Evolutionary conservation across 805 yeast genomes (phyloP).

Genomic region (Trichomonascus vanleenenianus): DNA sequence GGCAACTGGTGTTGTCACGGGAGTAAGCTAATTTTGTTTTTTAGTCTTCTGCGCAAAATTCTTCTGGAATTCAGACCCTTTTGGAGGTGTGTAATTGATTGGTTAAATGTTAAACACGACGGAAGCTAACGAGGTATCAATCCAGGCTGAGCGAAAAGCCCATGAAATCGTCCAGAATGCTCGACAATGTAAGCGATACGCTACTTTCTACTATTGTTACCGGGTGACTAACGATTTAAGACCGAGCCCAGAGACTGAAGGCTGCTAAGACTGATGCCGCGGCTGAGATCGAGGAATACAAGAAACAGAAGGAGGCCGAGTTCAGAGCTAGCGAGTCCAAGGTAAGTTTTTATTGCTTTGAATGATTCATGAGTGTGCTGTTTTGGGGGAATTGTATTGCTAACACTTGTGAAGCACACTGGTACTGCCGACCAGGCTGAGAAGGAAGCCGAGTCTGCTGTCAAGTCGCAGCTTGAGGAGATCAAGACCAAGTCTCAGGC

Average conservation of each 20-base stretch:
- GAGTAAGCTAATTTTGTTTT: too few relatives aligned
- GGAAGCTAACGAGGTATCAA: neutral
- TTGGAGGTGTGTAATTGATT: constrained; percentile 37
- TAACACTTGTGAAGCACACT: constrained; percentile 38
- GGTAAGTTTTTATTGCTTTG: constrained; percentile 22
- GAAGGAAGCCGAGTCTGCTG: constrained; percentile 67
- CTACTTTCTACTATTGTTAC: neutral
- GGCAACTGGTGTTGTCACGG: too few relatives aligned
- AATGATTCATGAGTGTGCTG: neutral
- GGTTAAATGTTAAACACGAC: neutral
- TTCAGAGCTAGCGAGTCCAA: constrained; percentile 62
- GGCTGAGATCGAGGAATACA: constrained; percentile 79
- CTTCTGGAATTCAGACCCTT: constrained; percentile 61
- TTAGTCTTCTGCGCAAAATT: constrained; percentile 32
- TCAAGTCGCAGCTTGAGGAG: constrained; percentile 60
- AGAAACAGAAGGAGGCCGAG: constrained; percentile 74
- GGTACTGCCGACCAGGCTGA: constrained; percentile 73
- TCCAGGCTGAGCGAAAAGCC: constrained; percentile 91
- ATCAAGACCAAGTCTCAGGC: constrained; percentile 56
- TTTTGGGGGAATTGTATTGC: too few relatives aligned
- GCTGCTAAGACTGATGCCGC: constrained; percentile 93
- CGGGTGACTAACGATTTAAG: constrained; percentile 30
- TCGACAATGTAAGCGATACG: constrained; percentile 62
- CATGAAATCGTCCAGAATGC: constrained; percentile 92
- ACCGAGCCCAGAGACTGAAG: constrained; percentile 81